Conservation (phyloP, 2,329 filamentous ascomycete species). For the Trichoderma cornu-damae region DNA sequence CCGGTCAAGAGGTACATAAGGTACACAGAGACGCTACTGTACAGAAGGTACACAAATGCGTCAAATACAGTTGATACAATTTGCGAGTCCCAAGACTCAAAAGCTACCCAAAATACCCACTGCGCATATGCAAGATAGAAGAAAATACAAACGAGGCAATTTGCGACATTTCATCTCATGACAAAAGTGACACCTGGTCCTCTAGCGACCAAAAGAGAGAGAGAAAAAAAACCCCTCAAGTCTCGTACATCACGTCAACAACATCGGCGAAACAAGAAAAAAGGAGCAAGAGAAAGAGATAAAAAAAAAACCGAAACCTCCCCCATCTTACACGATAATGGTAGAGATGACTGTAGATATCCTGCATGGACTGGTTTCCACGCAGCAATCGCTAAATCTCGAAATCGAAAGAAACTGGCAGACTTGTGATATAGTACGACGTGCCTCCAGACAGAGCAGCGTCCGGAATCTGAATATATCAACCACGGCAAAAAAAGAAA, state of each 20-base stretch:
- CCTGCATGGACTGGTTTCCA: slow-evolving; percentile 10
- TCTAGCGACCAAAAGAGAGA: background rate
- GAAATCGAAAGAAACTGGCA: background rate
- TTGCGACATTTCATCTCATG: slow-evolving; percentile 9
- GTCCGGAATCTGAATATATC: background rate
- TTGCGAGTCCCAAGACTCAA: slow-evolving; percentile 12
- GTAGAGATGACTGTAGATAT: background rate
- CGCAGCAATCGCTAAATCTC: background rate
- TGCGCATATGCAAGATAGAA: slow-evolving; percentile 15
- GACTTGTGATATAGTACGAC: slow-evolving; percentile 1
- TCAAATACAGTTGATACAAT: slow-evolving; percentile 7
- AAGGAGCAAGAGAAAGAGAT: background rate
- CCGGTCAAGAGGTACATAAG: slow-evolving; percentile 1
- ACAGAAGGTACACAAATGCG: too few relatives aligned
- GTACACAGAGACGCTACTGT: background rate
- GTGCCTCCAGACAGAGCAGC: background rate
- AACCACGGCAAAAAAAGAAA: background rate
- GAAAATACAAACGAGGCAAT: slow-evolving; percentile 10
- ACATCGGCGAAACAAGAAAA: background rate
- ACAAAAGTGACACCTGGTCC: background rate
- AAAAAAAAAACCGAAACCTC: background rate
- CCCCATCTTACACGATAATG: background rate
- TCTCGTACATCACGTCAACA: slow-evolving; percentile 1
- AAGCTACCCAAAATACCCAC: slow-evolving; percentile 13
- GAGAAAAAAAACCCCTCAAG: background rate